Percentiles rank a stretch among this genome's conserved stretches.
These are phyloP conservation scores for Henckelia pumila DNA, from an alignment of 257 asterid species.

Conservation along the genomic window DNA sequence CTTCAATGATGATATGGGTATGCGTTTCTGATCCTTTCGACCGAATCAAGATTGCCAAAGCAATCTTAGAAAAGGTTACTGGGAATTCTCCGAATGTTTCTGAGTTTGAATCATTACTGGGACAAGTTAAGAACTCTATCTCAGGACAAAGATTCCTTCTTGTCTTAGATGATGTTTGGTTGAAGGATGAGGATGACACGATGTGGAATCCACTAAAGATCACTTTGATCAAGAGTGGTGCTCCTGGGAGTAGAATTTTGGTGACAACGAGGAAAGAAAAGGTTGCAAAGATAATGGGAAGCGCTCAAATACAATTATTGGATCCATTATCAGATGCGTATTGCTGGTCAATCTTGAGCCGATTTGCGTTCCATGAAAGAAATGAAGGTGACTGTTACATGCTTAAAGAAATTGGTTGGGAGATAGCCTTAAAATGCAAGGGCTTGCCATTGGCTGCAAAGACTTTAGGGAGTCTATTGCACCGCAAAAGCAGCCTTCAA, in stretches of 20 bases:
- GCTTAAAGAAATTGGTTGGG: constrained; percentile 25
- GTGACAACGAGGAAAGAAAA: constrained; percentile 34
- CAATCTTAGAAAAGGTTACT: constrained; percentile 27
- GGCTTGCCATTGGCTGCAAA: constrained; percentile 48
- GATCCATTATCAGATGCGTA: constrained; percentile 26
- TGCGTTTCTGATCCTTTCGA: constrained; percentile 31
- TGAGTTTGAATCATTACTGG: no score
- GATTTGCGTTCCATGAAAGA: constrained; percentile 25
- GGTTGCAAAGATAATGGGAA: constrained; percentile 34
- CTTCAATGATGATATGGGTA: not conserved
- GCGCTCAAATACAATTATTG: constrained; percentile 19
- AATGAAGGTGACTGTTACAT: constrained; percentile 9
- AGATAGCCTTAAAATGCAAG: constrained; percentile 36
- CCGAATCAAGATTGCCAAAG: constrained; percentile 35
- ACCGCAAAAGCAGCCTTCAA: constrained; percentile 20
- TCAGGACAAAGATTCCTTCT: no score
- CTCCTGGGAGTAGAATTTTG: constrained; percentile 22
- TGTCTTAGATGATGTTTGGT: constrained; percentile 39
- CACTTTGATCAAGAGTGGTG: constrained; percentile 21
- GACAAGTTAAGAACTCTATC: constrained; percentile 7
- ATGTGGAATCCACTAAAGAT: constrained; percentile 30
- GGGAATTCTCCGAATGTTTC: constrained; percentile 16
- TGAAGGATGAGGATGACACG: constrained; percentile 9
- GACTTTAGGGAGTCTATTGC: constrained; percentile 34
- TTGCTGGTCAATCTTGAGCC: constrained; percentile 36